Conservation (phyloP, 495 filamentous ascomycete genomes). For the Sordaria brevicollis region DNA sequence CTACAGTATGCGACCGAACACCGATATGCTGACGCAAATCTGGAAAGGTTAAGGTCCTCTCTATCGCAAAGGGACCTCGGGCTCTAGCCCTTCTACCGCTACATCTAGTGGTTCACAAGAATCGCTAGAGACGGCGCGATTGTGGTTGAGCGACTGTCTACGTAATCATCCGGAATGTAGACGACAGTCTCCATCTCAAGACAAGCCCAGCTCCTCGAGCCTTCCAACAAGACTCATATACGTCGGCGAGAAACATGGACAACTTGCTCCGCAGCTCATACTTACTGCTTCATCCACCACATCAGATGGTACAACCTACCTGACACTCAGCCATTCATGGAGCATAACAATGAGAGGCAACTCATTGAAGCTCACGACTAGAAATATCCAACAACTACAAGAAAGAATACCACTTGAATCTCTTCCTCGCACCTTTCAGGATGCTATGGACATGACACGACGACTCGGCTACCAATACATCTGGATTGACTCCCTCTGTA, state of each 20-base stretch:
- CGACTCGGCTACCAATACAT: constrained; percentile 15
- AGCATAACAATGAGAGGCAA: neutral
- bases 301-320: neutral
- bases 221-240: neutral
- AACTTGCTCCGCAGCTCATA: neutral
- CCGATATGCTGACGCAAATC: too few species aligned
- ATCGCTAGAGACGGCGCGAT: too few species aligned
- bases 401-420: neutral
- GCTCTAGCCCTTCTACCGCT: too few species aligned
- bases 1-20: too few species aligned
- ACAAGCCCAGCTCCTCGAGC: too few species aligned
- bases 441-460: constrained; percentile 11
- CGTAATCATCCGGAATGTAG: neutral
- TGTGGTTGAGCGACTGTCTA: neutral
- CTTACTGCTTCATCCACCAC: neutral
- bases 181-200: too few species aligned
- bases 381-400: neutral
- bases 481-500: constrained; percentile 26
- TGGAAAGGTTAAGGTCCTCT: too few species aligned
- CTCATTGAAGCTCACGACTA: neutral
- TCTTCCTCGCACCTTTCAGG: neutral
- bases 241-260: neutral
- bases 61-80: too few species aligned
- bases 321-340: neutral
- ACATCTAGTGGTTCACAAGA: too few species aligned